A percentile compares a stretch with the other conserved stretches of the same genome.
These are phyloP conservation scores for Populus ilicifolia DNA, from an alignment of 345 rosid species.

Conservation along the genomic window DNA sequence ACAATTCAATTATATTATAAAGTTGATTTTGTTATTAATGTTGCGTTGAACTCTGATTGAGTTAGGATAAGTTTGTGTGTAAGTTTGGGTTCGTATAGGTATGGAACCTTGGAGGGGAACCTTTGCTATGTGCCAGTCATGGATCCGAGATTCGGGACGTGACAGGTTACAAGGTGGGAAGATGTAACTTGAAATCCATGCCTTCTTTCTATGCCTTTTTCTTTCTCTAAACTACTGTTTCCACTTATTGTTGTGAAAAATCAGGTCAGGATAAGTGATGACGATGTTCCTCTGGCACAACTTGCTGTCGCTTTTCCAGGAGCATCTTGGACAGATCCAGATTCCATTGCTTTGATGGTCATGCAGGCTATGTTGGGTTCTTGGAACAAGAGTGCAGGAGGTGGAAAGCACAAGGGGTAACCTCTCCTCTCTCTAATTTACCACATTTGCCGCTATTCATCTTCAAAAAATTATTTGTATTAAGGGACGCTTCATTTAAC, in stretches of 20 bases:
- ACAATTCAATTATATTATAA: no score
- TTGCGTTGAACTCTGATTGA: no score
- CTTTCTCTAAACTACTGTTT: background rate
- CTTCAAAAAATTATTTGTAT: background rate
- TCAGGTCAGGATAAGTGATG: conserved; percentile 93
- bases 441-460: background rate
- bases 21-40: no score
- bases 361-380: conserved; percentile 99
- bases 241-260: background rate
- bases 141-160: no score
- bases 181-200: conserved; percentile 5
- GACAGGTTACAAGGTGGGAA: conserved; percentile 87
- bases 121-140: no score
- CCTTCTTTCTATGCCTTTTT: background rate
- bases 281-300: conserved; percentile 94
- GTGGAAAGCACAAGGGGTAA: conserved; percentile 99
- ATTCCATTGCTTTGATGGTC: conserved; percentile 90
- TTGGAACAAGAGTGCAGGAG: conserved; percentile 78
- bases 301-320: conserved; percentile 95
- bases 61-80: no score
- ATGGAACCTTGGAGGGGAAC: no score
- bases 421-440: conserved; percentile 7
- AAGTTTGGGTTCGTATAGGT: no score
- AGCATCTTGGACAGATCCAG: conserved; percentile 99
- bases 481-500: background rate